A percentile compares a stretch with the other conserved stretches of the same genome.
These are phyloP conservation scores for Pezicula neosporulosa DNA, from an alignment of 2,329 filamentous ascomycete genomes.

Conservation along the genomic window DNA sequence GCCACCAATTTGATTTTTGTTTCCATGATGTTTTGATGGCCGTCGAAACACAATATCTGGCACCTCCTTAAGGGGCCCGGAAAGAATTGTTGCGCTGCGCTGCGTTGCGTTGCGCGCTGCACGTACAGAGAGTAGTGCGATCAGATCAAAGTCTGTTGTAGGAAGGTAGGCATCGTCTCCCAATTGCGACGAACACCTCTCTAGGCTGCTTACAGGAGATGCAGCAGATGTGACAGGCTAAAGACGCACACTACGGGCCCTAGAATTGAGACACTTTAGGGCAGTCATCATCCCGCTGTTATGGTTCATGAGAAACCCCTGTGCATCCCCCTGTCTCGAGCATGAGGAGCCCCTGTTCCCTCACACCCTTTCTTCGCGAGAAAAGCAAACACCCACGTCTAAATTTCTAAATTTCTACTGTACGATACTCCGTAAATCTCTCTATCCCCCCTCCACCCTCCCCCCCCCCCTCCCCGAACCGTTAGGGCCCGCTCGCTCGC, in stretches of 20 bases:
- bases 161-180: background rate
- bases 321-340: background rate
- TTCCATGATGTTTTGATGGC: background rate
- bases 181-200: background rate
- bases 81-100: background rate
- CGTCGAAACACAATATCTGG: background rate
- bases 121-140: too few species aligned
- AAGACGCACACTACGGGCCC: conserved; percentile 6
- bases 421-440: background rate
- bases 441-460: too few species aligned
- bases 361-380: background rate
- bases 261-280: conserved; percentile 6
- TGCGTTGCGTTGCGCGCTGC: too few species aligned
- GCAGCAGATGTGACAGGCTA: conserved; percentile 5
- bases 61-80: background rate
- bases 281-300: conserved; percentile 6
- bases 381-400: too few species aligned
- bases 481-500: background rate
- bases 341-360: background rate
- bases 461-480: background rate
- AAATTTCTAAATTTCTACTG: too few species aligned
- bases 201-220: background rate
- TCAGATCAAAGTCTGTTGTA: background rate
- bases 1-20: background rate
- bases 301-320: conserved; percentile 5